Evolutionary conservation across 768 basidiomycete genomes (phyloP).

Genomic region (Leccinum uliginosum): DNA sequence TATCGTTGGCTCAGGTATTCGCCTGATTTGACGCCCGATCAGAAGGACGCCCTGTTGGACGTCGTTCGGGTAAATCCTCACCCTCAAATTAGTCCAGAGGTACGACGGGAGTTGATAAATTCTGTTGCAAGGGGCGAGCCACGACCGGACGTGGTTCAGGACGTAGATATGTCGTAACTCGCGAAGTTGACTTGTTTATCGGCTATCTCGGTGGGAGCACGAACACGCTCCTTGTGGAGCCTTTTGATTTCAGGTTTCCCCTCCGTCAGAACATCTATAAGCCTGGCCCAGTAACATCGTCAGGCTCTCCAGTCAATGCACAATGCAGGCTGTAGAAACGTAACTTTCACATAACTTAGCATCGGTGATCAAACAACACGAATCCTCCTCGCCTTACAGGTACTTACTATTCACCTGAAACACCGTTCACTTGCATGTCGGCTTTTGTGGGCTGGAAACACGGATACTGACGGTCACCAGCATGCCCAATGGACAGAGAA

Average conservation of each 20-base stretch:
- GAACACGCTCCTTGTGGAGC: too few relatives aligned
- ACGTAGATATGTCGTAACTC: constrained; percentile 56
- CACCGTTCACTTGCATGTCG: not conserved
- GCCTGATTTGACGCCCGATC: constrained; percentile 90
- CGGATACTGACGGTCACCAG: not conserved
- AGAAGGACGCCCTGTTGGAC: constrained; percentile 95
- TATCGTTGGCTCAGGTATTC: constrained; percentile 61
- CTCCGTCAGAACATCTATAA: not conserved
- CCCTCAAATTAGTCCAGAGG: constrained; percentile 82
- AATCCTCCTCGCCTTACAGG: not conserved
- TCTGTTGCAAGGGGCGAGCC: constrained; percentile 85
- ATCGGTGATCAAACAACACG: not conserved
- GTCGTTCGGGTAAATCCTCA: constrained; percentile 85
- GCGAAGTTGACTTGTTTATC: not conserved
- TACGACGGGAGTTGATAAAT: constrained; percentile 84
- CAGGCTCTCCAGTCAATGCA: not conserved
- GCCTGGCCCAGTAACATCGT: not conserved
- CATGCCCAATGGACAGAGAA: not conserved
- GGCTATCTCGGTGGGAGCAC: not conserved
- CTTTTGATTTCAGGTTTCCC: constrained; percentile 17
- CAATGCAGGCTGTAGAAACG: not conserved
- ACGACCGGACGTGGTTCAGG: constrained; percentile 57
- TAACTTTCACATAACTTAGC: not conserved
- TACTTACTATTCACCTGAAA: not conserved
- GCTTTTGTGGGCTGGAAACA: not conserved